phyloP scores from a whole-genome alignment of 1,284 basidiomycete genomes.

The Ganoderma sinense region DNA sequence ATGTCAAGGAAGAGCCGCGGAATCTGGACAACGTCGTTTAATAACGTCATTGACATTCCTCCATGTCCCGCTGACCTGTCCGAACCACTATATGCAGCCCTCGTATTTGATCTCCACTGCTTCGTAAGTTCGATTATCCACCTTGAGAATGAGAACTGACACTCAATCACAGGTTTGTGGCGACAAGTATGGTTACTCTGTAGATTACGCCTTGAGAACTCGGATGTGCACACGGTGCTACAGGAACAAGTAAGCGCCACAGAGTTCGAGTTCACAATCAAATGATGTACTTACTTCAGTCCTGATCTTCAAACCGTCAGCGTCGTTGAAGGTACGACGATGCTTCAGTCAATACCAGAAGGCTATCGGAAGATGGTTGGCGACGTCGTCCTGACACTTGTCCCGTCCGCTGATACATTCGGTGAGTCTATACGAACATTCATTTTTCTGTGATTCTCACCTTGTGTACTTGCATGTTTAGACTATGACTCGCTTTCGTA shows the following conservation, averaged over 20 bases:
- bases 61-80: conserved; percentile 32
- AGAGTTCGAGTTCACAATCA: too few relatives aligned
- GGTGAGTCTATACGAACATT: background rate
- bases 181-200: background rate
- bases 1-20: background rate
- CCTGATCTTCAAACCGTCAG: background rate
- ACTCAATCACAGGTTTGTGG: background rate
- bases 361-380: background rate
- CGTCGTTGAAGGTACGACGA: background rate
- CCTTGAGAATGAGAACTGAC: too few relatives aligned
- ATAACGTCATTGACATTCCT: conserved; percentile 6
- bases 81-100: conserved; percentile 31
- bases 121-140: background rate
- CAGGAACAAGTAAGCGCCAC: background rate
- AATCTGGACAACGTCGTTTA: background rate
- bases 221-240: background rate
- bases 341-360: background rate
- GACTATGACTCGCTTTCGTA: too few relatives aligned
- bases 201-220: background rate
- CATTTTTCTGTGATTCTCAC: too few relatives aligned
- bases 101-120: conserved; percentile 28
- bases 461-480: background rate
- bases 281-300: too few relatives aligned
- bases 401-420: background rate
- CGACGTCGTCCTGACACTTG: background rate